These are phyloP conservation scores for Chlamydomonas sp. DNA, from an alignment of 139 green algal genomes.

Conservation along the genomic window DNA sequence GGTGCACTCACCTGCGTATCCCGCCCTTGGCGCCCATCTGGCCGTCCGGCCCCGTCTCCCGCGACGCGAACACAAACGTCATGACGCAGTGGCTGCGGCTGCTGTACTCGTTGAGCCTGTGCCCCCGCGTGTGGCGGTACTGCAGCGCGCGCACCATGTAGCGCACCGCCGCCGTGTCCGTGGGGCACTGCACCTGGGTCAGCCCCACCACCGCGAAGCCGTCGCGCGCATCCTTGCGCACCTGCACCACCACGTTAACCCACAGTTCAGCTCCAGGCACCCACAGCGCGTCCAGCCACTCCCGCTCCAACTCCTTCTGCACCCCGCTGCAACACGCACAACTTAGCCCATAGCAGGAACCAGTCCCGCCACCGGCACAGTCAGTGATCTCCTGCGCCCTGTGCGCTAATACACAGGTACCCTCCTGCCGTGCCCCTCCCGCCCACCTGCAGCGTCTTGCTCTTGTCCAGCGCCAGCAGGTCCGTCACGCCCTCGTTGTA, in stretches of 20 bases:
- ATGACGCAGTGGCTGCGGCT: conserved; percentile 78
- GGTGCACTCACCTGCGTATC: conserved; percentile 44
- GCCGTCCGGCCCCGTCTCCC: conserved; percentile 36
- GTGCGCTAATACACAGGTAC: too few species aligned
- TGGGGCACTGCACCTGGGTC: conserved; percentile 43
- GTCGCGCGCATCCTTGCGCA: conserved; percentile 63
- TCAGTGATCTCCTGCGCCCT: too few species aligned
- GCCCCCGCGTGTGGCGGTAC: conserved; percentile 60
- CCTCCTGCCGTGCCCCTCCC: background rate
- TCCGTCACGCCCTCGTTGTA: conserved; percentile 83
- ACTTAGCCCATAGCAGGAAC: too few species aligned
- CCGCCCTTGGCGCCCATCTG: conserved; percentile 37
- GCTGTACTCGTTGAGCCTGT: conserved; percentile 74
- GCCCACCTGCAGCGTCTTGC: conserved; percentile 53
- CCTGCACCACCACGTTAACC: conserved; percentile 31
- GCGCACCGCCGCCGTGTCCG: conserved; percentile 39
- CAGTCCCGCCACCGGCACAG: too few species aligned
- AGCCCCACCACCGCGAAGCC: conserved; percentile 79
- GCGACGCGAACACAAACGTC: conserved; percentile 63
- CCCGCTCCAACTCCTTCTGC: too few species aligned
- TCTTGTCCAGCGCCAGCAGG: conserved; percentile 57
- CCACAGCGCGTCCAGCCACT: too few species aligned
- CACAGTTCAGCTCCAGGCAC: too few species aligned
- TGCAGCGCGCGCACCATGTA: conserved; percentile 55
- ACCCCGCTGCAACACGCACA: too few species aligned